Evolutionary conservation across 106 monocot genomes (phyloP).

Genomic region (Dioscorea dumetorum): DNA sequence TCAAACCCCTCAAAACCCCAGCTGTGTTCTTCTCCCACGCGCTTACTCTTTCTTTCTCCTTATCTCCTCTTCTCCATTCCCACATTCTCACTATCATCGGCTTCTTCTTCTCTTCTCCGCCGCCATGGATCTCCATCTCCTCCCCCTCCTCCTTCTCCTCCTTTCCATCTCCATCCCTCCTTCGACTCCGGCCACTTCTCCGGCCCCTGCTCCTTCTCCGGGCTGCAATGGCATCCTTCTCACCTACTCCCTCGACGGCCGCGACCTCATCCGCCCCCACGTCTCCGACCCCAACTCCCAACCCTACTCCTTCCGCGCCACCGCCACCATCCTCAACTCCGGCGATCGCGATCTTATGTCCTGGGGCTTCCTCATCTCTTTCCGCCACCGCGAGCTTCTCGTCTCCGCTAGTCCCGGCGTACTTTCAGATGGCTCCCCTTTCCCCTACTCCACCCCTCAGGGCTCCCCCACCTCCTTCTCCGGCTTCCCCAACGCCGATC

Average conservation of each 20-base stretch:
- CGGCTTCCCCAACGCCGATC: slow-evolving; percentile 63
- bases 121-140: not conserved
- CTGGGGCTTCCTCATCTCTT: slow-evolving; percentile 35
- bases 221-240: slow-evolving; percentile 55
- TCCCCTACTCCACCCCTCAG: slow-evolving; percentile 52
- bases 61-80: not conserved
- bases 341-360: slow-evolving; percentile 29
- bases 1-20: not conserved
- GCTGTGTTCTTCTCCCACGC: slow-evolving; percentile 1
- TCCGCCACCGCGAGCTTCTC: slow-evolving; percentile 58
- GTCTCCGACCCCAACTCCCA: slow-evolving; percentile 20
- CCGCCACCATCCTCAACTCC: slow-evolving; percentile 43
- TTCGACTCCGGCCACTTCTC: slow-evolving; percentile 4
- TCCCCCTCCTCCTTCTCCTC: not conserved
- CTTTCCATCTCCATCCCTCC: not conserved
- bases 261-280: slow-evolving; percentile 35
- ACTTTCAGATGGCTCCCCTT: slow-evolving; percentile 49
- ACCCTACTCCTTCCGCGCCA: slow-evolving; percentile 42
- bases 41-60: not conserved
- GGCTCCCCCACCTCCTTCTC: slow-evolving; percentile 53
- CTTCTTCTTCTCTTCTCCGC: too few species aligned
- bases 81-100: not conserved
- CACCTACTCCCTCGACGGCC: slow-evolving; percentile 15
- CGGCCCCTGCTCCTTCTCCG: not conserved
- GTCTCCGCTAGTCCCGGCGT: slow-evolving; percentile 45